Conservation (phyloP, 352 stramenopile species). For the Phytophthora ramorum region DNA sequence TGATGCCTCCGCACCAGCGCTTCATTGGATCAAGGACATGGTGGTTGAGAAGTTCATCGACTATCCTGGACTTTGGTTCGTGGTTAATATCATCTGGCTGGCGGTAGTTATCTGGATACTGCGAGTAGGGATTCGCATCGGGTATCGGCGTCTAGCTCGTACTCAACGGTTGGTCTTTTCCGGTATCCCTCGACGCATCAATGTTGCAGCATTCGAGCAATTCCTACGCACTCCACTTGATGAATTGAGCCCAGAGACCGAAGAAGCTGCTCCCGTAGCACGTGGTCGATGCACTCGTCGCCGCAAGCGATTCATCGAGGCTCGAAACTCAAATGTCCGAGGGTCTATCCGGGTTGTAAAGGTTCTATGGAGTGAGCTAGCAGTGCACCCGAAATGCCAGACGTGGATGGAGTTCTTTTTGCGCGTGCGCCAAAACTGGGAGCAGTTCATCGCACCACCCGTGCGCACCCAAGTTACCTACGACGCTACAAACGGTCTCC, state of each 20-base stretch:
- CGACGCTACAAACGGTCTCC: constrained; percentile 57
- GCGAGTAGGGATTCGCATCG: constrained; percentile 41
- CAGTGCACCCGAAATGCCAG: constrained; percentile 36
- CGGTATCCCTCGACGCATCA: constrained; percentile 52
- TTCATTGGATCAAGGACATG: constrained; percentile 63
- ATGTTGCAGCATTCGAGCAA: constrained; percentile 60
- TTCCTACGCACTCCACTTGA: constrained; percentile 45
- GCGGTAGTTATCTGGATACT: constrained; percentile 47
- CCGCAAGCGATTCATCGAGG: constrained; percentile 65
- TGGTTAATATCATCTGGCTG: constrained; percentile 57
- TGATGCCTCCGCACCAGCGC: constrained; percentile 40
- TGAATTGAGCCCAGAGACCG: background rate
- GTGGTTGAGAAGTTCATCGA: constrained; percentile 52
- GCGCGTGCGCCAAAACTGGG: constrained; percentile 34
- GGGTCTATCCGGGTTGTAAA: constrained; percentile 80
- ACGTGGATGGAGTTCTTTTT: constrained; percentile 30
- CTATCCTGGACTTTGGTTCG: constrained; percentile 57
- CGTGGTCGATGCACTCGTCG: constrained; percentile 17
- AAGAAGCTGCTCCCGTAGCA: background rate
- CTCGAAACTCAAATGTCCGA: constrained; percentile 59
- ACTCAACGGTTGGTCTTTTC: constrained; percentile 50
- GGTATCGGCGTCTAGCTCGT: constrained; percentile 45
- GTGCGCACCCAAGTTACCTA: constrained; percentile 70
- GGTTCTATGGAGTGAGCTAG: constrained; percentile 89
- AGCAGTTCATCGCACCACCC: constrained; percentile 44